A percentile compares a stretch with the other conserved stretches of the same genome.
These are phyloP conservation scores for Magnaporthales sp. DNA, from an alignment of 2,329 filamentous ascomycete species.

Conservation along the genomic window DNA sequence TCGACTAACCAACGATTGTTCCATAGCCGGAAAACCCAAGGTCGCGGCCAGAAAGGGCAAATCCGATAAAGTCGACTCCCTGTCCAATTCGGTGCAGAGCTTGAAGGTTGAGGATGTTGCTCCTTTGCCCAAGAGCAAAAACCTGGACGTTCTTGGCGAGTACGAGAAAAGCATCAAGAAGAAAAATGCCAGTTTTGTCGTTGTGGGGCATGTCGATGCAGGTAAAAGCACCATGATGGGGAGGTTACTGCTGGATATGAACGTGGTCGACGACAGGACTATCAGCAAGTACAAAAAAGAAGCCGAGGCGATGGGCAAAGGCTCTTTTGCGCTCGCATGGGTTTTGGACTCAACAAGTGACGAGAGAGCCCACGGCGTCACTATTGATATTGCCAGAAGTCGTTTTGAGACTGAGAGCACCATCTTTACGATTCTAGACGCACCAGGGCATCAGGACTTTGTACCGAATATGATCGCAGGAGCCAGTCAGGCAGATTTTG, in stretches of 20 bases:
- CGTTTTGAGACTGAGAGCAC: conserved; percentile 85
- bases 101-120: conserved; percentile 36
- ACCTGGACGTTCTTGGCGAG: conserved; percentile 75
- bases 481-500: conserved; percentile 91
- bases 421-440: conserved; percentile 88
- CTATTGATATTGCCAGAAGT: conserved; percentile 93
- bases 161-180: conserved; percentile 69
- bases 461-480: conserved; percentile 99
- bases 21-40: conserved; percentile 42
- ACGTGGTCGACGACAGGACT: conserved; percentile 79
- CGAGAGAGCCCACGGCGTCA: conserved; percentile 82
- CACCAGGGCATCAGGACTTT: conserved; percentile 90
- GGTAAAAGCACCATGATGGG: conserved; percentile 98
- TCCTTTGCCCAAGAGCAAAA: conserved; percentile 60
- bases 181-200: conserved; percentile 80
- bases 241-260: conserved; percentile 78
- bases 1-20: conserved; percentile 12
- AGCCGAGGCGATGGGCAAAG: conserved; percentile 85
- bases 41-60: conserved; percentile 27
- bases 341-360: conserved; percentile 89
- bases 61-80: conserved; percentile 17
- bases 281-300: conserved; percentile 83
- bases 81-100: conserved; percentile 27
- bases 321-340: conserved; percentile 94
- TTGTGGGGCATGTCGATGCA: conserved; percentile 93